Conservation (phyloP, 768 basidiomycete species). For the Agaricus subrufescens region DNA sequence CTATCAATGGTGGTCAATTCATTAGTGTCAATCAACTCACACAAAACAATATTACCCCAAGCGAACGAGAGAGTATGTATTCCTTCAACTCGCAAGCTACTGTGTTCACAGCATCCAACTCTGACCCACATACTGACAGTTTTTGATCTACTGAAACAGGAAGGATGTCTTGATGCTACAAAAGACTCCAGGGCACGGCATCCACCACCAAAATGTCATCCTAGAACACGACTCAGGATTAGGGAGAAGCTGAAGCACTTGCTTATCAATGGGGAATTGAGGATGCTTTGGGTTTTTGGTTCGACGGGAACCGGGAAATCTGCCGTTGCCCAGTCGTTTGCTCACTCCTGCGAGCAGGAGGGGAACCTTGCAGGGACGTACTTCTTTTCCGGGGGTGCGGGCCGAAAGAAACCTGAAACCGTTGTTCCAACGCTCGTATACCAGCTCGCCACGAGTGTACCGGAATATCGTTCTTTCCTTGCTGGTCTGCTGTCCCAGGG, state of each 20-base stretch:
- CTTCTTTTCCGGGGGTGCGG: slow-evolving; percentile 2
- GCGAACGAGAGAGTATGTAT: no score
- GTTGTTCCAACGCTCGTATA: slow-evolving; percentile 1
- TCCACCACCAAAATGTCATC: neutral
- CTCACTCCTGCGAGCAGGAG: neutral
- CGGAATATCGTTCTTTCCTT: neutral
- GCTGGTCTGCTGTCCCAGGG: neutral
- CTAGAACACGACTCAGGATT: neutral
- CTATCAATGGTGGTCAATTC: no score
- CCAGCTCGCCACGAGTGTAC: neutral
- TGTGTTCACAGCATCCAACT: no score
- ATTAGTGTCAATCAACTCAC: no score
- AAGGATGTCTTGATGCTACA: neutral
- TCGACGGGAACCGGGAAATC: slow-evolving; percentile 1
- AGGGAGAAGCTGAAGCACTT: neutral
- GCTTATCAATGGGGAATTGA: neutral
- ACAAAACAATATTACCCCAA: no score
- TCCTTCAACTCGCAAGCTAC: no score
- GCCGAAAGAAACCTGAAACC: neutral
- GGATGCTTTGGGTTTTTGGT: slow-evolving; percentile 5
- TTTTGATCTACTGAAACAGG: neutral
- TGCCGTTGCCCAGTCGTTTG: slow-evolving; percentile 6
- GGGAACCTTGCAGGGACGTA: neutral
- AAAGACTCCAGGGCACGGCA: neutral
- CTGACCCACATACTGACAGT: neutral